Evolutionary conservation across 495 filamentous ascomycete species (phyloP), one percentile per base, ranked within the genome.

Genomic region (Penicillium robsamsonii): DNA sequence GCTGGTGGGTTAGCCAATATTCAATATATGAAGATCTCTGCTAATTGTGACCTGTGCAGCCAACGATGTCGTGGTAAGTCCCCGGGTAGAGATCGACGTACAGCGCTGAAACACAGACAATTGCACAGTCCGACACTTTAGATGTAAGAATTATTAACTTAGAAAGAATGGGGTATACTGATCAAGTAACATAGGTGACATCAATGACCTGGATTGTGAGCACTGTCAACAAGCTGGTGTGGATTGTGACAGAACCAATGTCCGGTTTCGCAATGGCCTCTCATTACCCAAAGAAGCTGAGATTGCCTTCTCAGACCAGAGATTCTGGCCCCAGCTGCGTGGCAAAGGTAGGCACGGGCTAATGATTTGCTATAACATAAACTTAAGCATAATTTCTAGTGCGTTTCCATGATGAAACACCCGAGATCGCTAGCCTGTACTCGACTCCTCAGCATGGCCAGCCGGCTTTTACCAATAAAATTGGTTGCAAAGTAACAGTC

Each of bases 321-420:
- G 33, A 6, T 41, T 20, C 41, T 70, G 68, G 68, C 57, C 61
- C 18, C 55, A 40, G 17, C 15, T 63, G 3, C 56, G 46, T 55
- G 65, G 60, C 13, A 58, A 56, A 31, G 41, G 68, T 68, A 55
- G 10, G 33, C 37, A 27, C 37, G 4, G 12, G 25, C 7, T 50
- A n/a, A n/a, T 6, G 33, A 8, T 37, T 1, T 37, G 5, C 33
- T n/a, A 37, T 37, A 7, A 37, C 6, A 13, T 37, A 37, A n/a
- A 37, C 38, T 8, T 40, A 45, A 25, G 25, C 20, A 44, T 12
- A 27, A 41, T 2, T 37, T 20, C 25, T 31, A 67, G 64, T 69
- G 20, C 59, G 58, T 10, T 67, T 69, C 43, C 58, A 65, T 35
- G 61, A 69, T 38, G 64, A 67, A 43, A 69, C 66, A 2, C 40